A percentile compares a stretch with the other conserved stretches of the same genome.
Conservation (phyloP, 2,329 filamentous ascomycete genomes). For the Beauveria rudraprayagi region DNA sequence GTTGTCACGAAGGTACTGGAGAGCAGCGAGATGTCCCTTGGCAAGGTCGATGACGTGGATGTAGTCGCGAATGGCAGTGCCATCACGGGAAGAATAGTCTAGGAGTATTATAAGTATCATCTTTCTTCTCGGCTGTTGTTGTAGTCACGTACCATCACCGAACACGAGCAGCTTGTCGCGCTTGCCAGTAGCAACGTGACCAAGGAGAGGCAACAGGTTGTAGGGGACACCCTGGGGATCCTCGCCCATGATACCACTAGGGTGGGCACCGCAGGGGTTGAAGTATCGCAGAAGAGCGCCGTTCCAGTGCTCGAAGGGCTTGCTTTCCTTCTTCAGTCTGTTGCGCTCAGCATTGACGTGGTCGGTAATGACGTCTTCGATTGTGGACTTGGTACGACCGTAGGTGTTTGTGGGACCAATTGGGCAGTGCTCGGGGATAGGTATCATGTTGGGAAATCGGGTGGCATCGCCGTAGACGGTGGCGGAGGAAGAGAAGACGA, state of each 20-base stretch:
- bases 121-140: background rate
- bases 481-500: conserved; percentile 96
- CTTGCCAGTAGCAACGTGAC: conserved; percentile 92
- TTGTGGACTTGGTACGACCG: conserved; percentile 89
- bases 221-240: conserved; percentile 93
- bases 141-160: conserved; percentile 64
- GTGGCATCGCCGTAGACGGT: conserved; percentile 98
- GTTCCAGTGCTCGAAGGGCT: conserved; percentile 78
- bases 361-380: conserved; percentile 88
- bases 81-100: conserved; percentile 89
- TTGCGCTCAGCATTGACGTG: conserved; percentile 79
- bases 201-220: conserved; percentile 89
- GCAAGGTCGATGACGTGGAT: conserved; percentile 93
- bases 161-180: conserved; percentile 91
- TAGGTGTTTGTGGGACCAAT: conserved; percentile 96
- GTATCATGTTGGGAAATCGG: conserved; percentile 94
- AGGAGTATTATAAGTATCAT: conserved; percentile 8
- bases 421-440: conserved; percentile 94
- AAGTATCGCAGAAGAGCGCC: conserved; percentile 92
- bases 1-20: conserved; percentile 79
- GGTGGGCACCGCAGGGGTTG: conserved; percentile 92
- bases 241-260: conserved; percentile 94
- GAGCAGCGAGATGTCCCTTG: conserved; percentile 75
- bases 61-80: conserved; percentile 94
- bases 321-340: conserved; percentile 71